Evolutionary conservation across 2,329 filamentous ascomycete species (phyloP).

Genomic region (Microcyclospora tardicrescens): DNA sequence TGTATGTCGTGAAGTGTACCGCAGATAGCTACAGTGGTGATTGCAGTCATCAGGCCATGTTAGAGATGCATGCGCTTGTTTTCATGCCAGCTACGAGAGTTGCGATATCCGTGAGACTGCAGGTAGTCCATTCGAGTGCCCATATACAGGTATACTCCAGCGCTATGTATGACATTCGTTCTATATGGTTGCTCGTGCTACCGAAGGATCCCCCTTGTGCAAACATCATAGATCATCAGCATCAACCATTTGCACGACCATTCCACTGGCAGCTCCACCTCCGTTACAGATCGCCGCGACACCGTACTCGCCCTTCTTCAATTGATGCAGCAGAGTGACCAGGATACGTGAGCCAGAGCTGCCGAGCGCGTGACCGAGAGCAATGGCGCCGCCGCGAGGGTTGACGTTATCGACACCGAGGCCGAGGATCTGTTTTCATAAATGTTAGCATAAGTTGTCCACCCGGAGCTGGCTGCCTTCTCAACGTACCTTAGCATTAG

Average conservation of each 20-base stretch:
- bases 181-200: no score
- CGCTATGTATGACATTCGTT: no score
- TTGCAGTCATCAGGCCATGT: no score
- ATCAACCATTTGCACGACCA: slow-evolving; percentile 72
- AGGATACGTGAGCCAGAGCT: slow-evolving; percentile 89
- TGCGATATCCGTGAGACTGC: no score
- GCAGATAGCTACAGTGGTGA: no score
- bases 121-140: no score
- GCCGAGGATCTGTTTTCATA: slow-evolving; percentile 53
- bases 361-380: slow-evolving; percentile 79
- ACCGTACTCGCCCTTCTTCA: slow-evolving; percentile 85
- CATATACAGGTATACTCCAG: no score
- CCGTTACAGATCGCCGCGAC: slow-evolving; percentile 96
- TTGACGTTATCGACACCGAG: slow-evolving; percentile 72
- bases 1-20: no score
- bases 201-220: no score
- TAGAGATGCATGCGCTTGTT: no score
- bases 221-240: slow-evolving; percentile 26
- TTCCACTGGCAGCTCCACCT: slow-evolving; percentile 77
- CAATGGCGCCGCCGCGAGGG: slow-evolving; percentile 79
- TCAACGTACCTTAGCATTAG: slow-evolving; percentile 63
- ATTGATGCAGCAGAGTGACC: slow-evolving; percentile 78
- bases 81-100: no score
- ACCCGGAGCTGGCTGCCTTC: neutral
- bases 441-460: neutral